These are phyloP conservation scores for Acarospora socialis DNA, from an alignment of 2,329 filamentous ascomycete genomes.

Conservation along the genomic window DNA sequence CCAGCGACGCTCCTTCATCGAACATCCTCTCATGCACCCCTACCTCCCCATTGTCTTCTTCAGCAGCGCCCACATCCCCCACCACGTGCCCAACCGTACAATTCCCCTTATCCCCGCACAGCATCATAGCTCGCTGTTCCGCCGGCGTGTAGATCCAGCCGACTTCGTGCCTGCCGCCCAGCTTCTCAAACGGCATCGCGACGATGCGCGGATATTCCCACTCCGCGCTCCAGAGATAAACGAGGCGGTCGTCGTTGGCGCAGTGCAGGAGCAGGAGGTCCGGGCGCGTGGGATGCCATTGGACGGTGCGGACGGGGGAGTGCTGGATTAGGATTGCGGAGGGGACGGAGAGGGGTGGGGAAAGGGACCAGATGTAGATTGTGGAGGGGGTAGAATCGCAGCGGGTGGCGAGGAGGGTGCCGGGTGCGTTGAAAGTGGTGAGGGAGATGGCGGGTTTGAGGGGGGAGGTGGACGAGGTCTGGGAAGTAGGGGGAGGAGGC, in stretches of 20 bases:
- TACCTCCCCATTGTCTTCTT: constrained; percentile 1
- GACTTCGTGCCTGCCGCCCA: constrained; percentile 10
- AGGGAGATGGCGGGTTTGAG: constrained; percentile 24
- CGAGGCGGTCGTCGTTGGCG: constrained; percentile 19
- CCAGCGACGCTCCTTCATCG: constrained; percentile 13
- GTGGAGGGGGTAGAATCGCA: constrained; percentile 29
- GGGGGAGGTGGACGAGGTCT: constrained; percentile 19
- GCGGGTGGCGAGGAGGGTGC: constrained; percentile 24
- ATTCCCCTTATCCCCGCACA: background rate
- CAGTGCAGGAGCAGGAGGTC: constrained; percentile 25
- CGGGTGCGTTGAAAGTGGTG: constrained; percentile 27
- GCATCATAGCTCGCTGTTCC: constrained; percentile 5
- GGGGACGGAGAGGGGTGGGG: constrained; percentile 16
- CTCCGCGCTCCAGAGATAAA: constrained; percentile 13
- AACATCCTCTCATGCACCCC: constrained; percentile 13
- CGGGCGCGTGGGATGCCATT: constrained; percentile 25
- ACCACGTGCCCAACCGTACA: background rate
- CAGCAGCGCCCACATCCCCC: background rate
- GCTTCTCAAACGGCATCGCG: constrained; percentile 6
- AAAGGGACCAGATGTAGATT: constrained; percentile 31
- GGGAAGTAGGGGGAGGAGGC: constrained; percentile 23
- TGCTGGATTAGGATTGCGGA: constrained; percentile 29
- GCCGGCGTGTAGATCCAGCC: constrained; percentile 9
- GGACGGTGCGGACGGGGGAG: constrained; percentile 25
- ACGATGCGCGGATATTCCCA: constrained; percentile 11